Evolutionary conservation across 2,329 filamentous ascomycete genomes (phyloP), one percentile per base, ranked within the genome.

Genomic region (Dactylellina haptotyla): DNA sequence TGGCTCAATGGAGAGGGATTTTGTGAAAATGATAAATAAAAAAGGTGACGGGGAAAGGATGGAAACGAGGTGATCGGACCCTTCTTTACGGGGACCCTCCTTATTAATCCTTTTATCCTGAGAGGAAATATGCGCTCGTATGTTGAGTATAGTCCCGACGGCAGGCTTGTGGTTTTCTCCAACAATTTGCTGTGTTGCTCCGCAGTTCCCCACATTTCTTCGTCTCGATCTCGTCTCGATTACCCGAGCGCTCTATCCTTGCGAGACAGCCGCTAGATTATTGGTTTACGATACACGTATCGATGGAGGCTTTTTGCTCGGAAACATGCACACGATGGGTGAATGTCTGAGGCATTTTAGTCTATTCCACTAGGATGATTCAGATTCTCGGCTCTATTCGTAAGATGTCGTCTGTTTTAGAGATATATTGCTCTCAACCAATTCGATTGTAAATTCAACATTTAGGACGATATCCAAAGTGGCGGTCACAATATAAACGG

Each of bases 141-240:
- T 34, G 8, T n/a, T 43, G 48, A 58, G 30, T 32, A 25, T 64
- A 57, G 66, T 64, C 66, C 58, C 58, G 58, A 64, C 32, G 48
- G 43, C 12, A 28, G 18, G 14, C 16, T 48, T 8, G 28, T 28
- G 57, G 20, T n/a, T n/a, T 34, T 48, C 20, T 50, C 18, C 41
- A 61, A 50, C 41, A 43, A 12, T 46, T 23, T 10, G 43, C 26
- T 48, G 43, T 14, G 58, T 51, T 53, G 45, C 45, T 37, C 41
- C 26, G 23, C 32, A 54, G 54, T 62, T 61, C 57, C 46, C 57
- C 50, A 57, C 57, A 58, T 51, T 53, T 48, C 26, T 43, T 71
- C 66, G 66, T 71, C 66, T 71, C 66, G 66, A 71, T 12, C 58
- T 71, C 66, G 66, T 71, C 58, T 71, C 66, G 66, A 64, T 6